Percentiles rank a stretch among this genome's conserved stretches.
Evolutionary conservation across 345 rosid species (phyloP).

Genomic region (Salix viminalis): DNA sequence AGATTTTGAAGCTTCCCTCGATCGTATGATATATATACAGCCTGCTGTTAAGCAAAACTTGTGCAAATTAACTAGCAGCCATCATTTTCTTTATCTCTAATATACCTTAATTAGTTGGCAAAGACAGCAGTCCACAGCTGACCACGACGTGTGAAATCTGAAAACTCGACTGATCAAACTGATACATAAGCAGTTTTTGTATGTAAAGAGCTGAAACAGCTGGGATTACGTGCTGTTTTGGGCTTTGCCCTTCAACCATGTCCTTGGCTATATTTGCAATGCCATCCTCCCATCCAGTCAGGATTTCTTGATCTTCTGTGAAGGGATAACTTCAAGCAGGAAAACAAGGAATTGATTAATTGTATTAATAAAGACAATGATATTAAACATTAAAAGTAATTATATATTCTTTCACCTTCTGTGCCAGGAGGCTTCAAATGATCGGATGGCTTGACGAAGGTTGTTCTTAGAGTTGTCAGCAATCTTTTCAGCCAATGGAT

Average conservation of each 20-base stretch:
- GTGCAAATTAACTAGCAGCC: background rate
- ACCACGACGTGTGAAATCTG: background rate
- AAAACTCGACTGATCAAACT: too few relatives aligned
- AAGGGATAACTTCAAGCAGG: conserved; percentile 28
- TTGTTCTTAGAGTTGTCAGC: conserved; percentile 45
- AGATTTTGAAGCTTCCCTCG: conserved; percentile 52
- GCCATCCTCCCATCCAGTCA: conserved; percentile 61
- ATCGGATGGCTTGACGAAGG: conserved; percentile 64
- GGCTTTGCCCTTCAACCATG: conserved; percentile 52
- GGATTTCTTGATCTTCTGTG: conserved; percentile 30
- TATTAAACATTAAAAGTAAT: background rate
- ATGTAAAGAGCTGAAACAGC: background rate
- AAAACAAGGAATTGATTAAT: background rate
- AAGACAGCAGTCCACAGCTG: background rate
- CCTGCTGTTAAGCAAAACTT: conserved; percentile 23
- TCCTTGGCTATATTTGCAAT: conserved; percentile 52
- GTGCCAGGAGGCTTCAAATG: conserved; percentile 50
- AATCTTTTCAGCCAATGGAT: conserved; percentile 34
- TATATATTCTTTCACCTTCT: conserved; percentile 16
- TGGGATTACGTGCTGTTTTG: conserved; percentile 44
- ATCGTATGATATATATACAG: conserved; percentile 47
- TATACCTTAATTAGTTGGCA: background rate
- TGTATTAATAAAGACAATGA: background rate
- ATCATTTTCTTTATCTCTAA: background rate
- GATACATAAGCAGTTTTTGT: too few relatives aligned